Conservation (phyloP, 1,284 basidiomycete species). For the Sporisorium sorghi region DNA sequence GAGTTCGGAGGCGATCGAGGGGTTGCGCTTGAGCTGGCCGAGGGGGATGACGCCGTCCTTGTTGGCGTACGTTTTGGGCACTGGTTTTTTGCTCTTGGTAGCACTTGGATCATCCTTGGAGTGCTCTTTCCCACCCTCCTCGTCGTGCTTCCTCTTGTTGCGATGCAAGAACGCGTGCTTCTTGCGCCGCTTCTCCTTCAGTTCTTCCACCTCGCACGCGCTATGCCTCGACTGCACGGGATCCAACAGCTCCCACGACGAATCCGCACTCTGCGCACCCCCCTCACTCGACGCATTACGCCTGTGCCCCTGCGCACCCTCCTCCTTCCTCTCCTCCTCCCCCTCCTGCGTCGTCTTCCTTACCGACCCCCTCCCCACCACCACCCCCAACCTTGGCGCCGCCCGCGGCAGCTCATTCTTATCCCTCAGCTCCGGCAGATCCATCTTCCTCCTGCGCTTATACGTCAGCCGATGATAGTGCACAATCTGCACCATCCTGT, state of each 20-base stretch:
- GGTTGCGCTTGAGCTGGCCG: conserved; percentile 53
- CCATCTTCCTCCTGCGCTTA: conserved; percentile 51
- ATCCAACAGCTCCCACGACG: conserved; percentile 28
- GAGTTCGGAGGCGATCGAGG: conserved; percentile 62
- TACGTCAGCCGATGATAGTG: conserved; percentile 66
- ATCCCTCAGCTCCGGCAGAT: conserved; percentile 59
- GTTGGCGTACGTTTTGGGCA: conserved; percentile 28
- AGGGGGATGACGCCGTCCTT: conserved; percentile 47
- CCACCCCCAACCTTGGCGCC: conserved; percentile 24
- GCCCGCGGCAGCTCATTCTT: conserved; percentile 63
- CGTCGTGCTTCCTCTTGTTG: conserved; percentile 19
- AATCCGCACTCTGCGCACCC: not conserved
- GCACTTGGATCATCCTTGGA: not conserved
- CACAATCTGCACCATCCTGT: conserved; percentile 65
- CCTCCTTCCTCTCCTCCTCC: conserved; percentile 28
- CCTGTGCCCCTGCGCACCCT: conserved; percentile 3
- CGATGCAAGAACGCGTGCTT: conserved; percentile 29
- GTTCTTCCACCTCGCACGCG: conserved; percentile 31
- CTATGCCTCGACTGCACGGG: conserved; percentile 23
- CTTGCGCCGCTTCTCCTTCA: conserved; percentile 23
- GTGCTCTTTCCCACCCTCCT: not conserved
- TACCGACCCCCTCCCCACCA: conserved; percentile 34
- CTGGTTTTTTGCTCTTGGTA: not conserved
- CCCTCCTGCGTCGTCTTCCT: conserved; percentile 6
- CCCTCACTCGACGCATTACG: not conserved